These are phyloP conservation scores for Nicotiana benthamiana DNA, from an alignment of 257 asterid species.

Conservation along the genomic window DNA sequence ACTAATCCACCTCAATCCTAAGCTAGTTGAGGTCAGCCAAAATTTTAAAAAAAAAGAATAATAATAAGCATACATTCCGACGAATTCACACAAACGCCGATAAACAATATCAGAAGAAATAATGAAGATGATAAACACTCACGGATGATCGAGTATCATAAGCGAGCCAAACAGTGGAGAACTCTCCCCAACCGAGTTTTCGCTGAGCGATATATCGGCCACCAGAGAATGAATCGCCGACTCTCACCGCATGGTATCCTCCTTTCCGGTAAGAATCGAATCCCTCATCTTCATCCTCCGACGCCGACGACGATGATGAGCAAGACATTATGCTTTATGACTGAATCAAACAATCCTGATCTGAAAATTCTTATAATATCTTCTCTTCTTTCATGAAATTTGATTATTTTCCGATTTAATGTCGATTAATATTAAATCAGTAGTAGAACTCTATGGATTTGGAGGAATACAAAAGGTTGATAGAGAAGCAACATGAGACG, in stretches of 20 bases:
- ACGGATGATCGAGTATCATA: conserved; percentile 70
- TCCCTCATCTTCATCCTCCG: conserved; percentile 89
- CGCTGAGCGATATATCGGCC: conserved; percentile 93
- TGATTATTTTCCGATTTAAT: background rate
- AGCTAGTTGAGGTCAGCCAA: background rate
- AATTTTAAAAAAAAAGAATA: background rate
- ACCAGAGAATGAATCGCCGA: conserved; percentile 66
- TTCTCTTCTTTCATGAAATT: background rate
- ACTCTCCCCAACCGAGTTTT: conserved; percentile 97
- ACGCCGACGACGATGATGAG: conserved; percentile 74
- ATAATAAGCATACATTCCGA: background rate
- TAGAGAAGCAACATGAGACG: background rate
- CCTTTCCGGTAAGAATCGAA: conserved; percentile 68
- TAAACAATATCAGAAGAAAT: background rate
- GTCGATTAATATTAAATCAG: background rate
- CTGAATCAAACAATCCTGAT: background rate
- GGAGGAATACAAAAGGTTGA: background rate
- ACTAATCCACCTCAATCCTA: background rate
- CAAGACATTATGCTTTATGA: conserved; percentile 37
- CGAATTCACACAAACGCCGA: background rate
- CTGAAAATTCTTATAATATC: background rate
- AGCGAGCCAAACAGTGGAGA: conserved; percentile 97
- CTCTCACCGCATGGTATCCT: conserved; percentile 81
- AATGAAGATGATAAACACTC: conserved; percentile 9
- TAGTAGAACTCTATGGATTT: background rate